Evolutionary conservation across 371 early-diverging fungal genomes (phyloP).

Genomic region (Zancudomyces culisetae): DNA sequence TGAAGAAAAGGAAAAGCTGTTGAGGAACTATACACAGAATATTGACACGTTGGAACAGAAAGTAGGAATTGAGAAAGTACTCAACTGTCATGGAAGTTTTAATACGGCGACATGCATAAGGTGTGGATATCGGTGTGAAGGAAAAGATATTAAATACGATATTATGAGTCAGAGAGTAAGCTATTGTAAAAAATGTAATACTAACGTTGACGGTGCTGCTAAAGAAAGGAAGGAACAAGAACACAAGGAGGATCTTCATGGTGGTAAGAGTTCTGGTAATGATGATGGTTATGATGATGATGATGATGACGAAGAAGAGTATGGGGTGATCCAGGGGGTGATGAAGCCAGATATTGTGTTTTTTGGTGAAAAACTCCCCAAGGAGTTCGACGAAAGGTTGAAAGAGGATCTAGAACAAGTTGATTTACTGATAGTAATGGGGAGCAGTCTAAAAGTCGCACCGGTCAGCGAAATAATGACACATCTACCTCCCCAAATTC

Average conservation of each 20-base stretch:
- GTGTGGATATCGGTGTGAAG: conserved; percentile 56
- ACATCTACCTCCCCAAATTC: conserved; percentile 56
- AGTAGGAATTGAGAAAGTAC: conserved; percentile 63
- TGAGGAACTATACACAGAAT: conserved; percentile 95
- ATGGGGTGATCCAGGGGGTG: conserved; percentile 20
- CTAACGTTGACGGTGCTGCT: conserved; percentile 23
- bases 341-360: conserved; percentile 77
- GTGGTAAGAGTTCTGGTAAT: not conserved
- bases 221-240: conserved; percentile 22
- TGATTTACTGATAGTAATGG: conserved; percentile 85
- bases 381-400: conserved; percentile 49
- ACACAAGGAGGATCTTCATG: not conserved
- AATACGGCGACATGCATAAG: conserved; percentile 77
- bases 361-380: conserved; percentile 79
- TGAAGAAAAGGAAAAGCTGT: conserved; percentile 57
- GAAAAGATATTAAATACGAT: conserved; percentile 52
- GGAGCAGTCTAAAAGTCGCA: conserved; percentile 83
- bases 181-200: conserved; percentile 28
- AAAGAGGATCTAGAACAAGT: conserved; percentile 46
- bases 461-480: conserved; percentile 83
- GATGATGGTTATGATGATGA: conserved; percentile 8
- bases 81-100: conserved; percentile 88
- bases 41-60: conserved; percentile 92
- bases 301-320: conserved; percentile 20
- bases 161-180: conserved; percentile 43